phyloP scores from a whole-genome alignment of 2,329 filamentous ascomycete species.

The Pseudocercospora musae region DNA sequence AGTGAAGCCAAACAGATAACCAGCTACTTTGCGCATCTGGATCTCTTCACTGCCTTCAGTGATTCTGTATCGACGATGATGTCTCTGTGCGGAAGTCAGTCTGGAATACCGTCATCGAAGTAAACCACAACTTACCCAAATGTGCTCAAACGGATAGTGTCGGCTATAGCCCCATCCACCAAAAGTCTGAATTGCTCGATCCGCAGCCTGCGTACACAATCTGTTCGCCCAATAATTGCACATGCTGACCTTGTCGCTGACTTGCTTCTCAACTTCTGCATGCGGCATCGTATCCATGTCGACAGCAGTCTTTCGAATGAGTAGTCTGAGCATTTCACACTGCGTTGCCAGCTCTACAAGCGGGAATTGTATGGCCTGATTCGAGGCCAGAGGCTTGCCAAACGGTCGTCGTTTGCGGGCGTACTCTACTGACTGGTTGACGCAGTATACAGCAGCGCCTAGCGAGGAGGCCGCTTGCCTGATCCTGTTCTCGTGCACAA shows the following conservation, averaged over 20 bases:
- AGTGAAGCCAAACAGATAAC: constrained; percentile 56
- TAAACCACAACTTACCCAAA: not conserved
- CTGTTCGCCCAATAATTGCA: constrained; percentile 65
- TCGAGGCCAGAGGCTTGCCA: constrained; percentile 54
- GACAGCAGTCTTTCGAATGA: constrained; percentile 59
- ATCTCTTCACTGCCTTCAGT: constrained; percentile 65
- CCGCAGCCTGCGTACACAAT: constrained; percentile 58
- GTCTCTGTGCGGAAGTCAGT: constrained; percentile 64
- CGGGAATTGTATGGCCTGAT: constrained; percentile 63
- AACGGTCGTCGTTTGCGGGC: constrained; percentile 55
- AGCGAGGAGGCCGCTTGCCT: constrained; percentile 61
- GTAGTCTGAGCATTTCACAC: constrained; percentile 58
- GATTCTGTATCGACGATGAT: constrained; percentile 61
- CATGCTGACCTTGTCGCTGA: constrained; percentile 63
- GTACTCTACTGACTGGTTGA: constrained; percentile 56
- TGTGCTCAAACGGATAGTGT: not conserved
- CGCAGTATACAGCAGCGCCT: constrained; percentile 59
- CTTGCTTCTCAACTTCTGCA: constrained; percentile 54
- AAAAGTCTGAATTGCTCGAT: constrained; percentile 61
- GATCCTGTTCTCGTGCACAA: constrained; percentile 64
- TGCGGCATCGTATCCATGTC: constrained; percentile 59
- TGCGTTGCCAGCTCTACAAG: constrained; percentile 62
- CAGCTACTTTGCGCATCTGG: constrained; percentile 63
- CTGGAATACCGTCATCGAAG: constrained; percentile 47
- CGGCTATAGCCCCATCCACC: constrained; percentile 57